Percentiles rank a stretch among this genome's conserved stretches.
Conservation (phyloP, 495 filamentous ascomycete genomes). For the Podospora comata region DNA sequence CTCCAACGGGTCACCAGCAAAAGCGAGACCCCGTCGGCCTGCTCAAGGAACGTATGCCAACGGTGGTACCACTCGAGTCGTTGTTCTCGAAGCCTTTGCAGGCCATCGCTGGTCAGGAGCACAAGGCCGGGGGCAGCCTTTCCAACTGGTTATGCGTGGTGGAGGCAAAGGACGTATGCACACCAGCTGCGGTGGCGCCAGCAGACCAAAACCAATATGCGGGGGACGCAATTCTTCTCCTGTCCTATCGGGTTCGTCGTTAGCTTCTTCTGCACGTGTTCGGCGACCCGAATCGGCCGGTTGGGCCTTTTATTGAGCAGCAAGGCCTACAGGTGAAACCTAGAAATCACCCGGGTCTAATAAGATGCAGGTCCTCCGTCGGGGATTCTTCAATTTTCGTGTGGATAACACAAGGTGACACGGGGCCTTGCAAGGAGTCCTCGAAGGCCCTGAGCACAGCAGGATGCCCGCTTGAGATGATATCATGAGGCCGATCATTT, state of each 20-base stretch:
- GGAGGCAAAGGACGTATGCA: too few species aligned
- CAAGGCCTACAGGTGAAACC: background rate
- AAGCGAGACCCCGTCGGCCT: background rate
- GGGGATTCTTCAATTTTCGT: background rate
- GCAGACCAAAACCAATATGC: too few species aligned
- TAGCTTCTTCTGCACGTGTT: slow-evolving; percentile 2
- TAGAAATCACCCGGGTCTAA: background rate
- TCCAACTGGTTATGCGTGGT: too few species aligned
- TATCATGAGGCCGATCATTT: background rate
- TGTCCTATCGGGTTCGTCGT: slow-evolving; percentile 1
- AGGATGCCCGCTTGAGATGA: background rate
- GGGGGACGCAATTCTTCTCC: background rate
- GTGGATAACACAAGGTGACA: too few species aligned
- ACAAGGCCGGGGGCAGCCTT: too few species aligned
- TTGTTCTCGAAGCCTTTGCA: background rate
- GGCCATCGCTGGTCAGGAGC: background rate
- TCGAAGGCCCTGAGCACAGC: background rate
- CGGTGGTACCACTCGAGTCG: background rate
- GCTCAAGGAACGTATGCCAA: background rate
- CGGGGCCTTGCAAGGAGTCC: background rate
- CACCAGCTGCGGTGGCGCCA: too few species aligned
- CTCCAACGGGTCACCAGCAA: background rate
- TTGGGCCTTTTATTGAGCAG: background rate
- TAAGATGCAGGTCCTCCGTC: background rate
- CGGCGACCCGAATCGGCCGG: background rate